phyloP scores from a whole-genome alignment of 1,284 basidiomycete species.

The Athelia sp. region DNA sequence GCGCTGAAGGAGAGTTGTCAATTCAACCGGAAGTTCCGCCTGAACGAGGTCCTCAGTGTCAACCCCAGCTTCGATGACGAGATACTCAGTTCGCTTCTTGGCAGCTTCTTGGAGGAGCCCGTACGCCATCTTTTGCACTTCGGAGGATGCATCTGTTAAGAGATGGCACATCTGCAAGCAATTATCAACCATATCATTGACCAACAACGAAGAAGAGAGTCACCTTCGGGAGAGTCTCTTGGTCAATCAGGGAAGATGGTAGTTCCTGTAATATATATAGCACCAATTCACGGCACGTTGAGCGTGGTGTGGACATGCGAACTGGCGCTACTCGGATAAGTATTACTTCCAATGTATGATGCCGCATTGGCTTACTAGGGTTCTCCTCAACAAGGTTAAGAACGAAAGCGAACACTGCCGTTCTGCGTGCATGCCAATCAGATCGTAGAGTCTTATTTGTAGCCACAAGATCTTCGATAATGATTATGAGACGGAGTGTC shows the following conservation, averaged over 20 bases:
- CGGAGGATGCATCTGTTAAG: constrained; percentile 57
- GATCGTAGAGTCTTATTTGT: constrained; percentile 74
- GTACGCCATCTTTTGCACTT: constrained; percentile 71
- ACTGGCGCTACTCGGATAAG: neutral
- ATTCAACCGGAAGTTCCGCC: constrained; percentile 57
- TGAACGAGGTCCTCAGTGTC: constrained; percentile 50
- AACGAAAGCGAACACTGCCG: constrained; percentile 49
- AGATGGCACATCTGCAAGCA: constrained; percentile 66
- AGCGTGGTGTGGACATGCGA: constrained; percentile 50
- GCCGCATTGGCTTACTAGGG: no score
- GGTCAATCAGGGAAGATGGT: constrained; percentile 58
- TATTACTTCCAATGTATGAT: neutral
- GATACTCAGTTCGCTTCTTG: constrained; percentile 64
- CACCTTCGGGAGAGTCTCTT: constrained; percentile 53
- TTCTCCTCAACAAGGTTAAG: constrained; percentile 48
- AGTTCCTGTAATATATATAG: constrained; percentile 66
- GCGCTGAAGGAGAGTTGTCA: constrained; percentile 60
- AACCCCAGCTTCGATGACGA: constrained; percentile 84
- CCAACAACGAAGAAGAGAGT: no score
- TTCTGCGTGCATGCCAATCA: constrained; percentile 62
- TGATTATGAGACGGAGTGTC: constrained; percentile 65
- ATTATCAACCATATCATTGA: no score
- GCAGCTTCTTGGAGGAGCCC: constrained; percentile 61
- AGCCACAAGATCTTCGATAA: constrained; percentile 65
- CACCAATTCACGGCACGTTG: constrained; percentile 61